Base-by-base conservation (phyloP, 257 asterid genomes). In the Fraxinus excelsior region DNA sequence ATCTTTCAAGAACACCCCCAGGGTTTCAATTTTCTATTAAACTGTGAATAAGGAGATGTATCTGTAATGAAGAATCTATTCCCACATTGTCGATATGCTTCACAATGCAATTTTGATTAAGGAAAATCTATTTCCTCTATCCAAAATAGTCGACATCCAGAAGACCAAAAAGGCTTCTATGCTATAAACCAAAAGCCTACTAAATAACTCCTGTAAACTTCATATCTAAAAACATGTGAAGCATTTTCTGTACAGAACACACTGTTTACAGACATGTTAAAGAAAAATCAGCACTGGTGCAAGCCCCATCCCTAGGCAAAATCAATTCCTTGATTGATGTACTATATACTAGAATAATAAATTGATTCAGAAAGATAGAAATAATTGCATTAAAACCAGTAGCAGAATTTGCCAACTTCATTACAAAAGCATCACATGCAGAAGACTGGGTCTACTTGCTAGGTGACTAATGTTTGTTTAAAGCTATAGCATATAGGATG, bases 331-430 rank as follows among this genome's bases (percentile, higher is more conserved):
- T 26, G 7, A 62, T 23, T 11, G 34, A 62, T 16, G 34, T 62
- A 26, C 68, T n/a, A 11, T 26, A 62, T 62, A 42, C 16, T n/a
- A 62, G 34, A 10, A 4, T 23, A 62, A 26, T 19, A 62, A 62
- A 26, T 25, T 25, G 68, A 26, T 60, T 60, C 56, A 46, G 56
- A 46, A 14, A 46, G n/a, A 44, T 25, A 40, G 18, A 62, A 62
- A 10, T 62, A 62, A 62, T 62, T 25, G 19, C n/a, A 26, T 6
- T 16, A 25, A 62, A 26, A 74, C 49, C 7, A 49, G 23, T 21
- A 40, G 67, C 78, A 79, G 74, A 72, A 74, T 67, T 46, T 25
- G 7, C 56, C 62, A 25, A 9, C 44, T 72, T 29, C 65, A 66
- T 34, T 46, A 34, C 68, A 13, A 65, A 26, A 70, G 74, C 73